Percentiles rank a stretch among this genome's conserved stretches.
These are phyloP conservation scores for Yamadazyma trypodendri DNA, from an alignment of 1,139 yeast species.

Conservation along the genomic window DNA sequence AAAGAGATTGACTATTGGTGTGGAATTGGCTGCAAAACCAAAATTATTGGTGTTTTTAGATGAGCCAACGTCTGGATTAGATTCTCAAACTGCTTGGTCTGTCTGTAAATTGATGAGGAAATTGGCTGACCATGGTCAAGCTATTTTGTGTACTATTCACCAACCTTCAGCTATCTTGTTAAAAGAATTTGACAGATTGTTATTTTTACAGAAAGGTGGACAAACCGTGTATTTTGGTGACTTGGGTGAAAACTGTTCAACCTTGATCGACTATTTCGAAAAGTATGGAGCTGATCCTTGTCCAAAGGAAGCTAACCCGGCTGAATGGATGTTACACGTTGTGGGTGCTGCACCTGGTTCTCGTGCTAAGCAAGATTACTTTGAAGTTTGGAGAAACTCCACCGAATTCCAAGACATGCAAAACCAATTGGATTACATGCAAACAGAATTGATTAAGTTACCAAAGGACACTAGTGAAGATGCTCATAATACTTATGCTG, in stretches of 20 bases:
- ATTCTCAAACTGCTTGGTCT: constrained; percentile 47
- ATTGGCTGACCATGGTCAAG: constrained; percentile 43
- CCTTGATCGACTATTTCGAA: constrained; percentile 56
- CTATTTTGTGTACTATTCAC: constrained; percentile 44
- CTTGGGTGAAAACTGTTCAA: constrained; percentile 52
- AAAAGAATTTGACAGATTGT: constrained; percentile 35
- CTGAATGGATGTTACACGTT: constrained; percentile 58
- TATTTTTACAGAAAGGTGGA: constrained; percentile 48
- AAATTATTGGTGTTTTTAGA: constrained; percentile 35
- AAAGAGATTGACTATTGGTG: constrained; percentile 38
- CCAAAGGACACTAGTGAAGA: constrained; percentile 26
- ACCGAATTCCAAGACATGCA: constrained; percentile 23
- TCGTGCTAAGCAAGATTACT: constrained; percentile 33
- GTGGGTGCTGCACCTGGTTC: constrained; percentile 45
- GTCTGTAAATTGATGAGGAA: constrained; percentile 42
- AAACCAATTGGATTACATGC: constrained; percentile 26
- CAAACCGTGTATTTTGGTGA: constrained; percentile 68
- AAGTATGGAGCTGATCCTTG: constrained; percentile 50
- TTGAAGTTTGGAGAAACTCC: constrained; percentile 35
- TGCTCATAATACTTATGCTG: constrained; percentile 24
- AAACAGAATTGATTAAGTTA: constrained; percentile 25
- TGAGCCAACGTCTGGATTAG: constrained; percentile 44
- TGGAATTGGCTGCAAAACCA: constrained; percentile 41
- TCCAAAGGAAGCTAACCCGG: constrained; percentile 48
- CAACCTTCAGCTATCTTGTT: constrained; percentile 42